These are phyloP conservation scores for Talaromyces funiculosus DNA, from an alignment of 2,329 filamentous ascomycete genomes.

Conservation along the genomic window DNA sequence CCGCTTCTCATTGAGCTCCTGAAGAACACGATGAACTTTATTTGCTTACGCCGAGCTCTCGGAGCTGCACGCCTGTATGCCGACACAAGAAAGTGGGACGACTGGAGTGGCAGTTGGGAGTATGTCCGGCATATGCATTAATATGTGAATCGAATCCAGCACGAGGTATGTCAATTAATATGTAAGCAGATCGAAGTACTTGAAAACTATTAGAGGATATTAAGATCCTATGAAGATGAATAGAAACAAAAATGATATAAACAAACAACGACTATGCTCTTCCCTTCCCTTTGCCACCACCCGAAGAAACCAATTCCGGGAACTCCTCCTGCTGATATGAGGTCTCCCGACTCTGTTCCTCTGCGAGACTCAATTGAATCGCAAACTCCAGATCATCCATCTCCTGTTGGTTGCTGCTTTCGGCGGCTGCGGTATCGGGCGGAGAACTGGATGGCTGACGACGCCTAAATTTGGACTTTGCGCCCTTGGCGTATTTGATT, in stretches of 20 bases:
- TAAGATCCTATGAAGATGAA: not conserved
- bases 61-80: not conserved
- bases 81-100: not conserved
- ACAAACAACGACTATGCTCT: conserved; percentile 3
- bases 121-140: not conserved
- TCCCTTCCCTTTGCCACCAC: conserved; percentile 33
- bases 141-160: not conserved
- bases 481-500: conserved; percentile 32
- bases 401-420: conserved; percentile 41
- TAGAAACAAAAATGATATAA: not conserved
- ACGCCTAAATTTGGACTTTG: conserved; percentile 16
- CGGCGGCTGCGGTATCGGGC: conserved; percentile 16
- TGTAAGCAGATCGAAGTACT: not conserved
- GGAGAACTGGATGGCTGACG: conserved; percentile 14
- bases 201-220: not conserved
- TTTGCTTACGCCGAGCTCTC: not conserved
- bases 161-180: not conserved
- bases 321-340: conserved; percentile 28
- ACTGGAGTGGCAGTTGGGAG: not conserved
- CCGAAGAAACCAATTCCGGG: conserved; percentile 24
- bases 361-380: conserved; percentile 56
- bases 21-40: not conserved
- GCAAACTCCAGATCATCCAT: conserved; percentile 57
- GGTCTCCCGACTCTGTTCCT: conserved; percentile 47
- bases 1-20: not conserved